Conservation (phyloP, 257 asterid species). For the Capsicum baccatum region DNA sequence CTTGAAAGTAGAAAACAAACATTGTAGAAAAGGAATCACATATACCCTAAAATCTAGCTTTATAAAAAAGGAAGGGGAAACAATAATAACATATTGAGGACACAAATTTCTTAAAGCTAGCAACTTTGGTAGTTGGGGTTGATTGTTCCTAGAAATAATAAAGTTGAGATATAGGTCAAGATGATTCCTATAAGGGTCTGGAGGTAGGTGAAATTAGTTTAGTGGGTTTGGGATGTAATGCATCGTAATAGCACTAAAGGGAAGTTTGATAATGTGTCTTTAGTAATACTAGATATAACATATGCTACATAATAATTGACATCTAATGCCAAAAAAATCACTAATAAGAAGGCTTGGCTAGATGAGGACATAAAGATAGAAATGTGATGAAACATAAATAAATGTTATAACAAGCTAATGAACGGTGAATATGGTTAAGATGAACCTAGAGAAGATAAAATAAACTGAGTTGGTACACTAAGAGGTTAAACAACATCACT, state of each 20-base stretch:
- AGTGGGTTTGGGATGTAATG: neutral
- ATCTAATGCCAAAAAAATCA: neutral
- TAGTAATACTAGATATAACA: neutral
- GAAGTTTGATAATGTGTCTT: neutral
- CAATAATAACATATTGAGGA: neutral
- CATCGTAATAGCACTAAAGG: neutral
- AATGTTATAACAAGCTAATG: neutral
- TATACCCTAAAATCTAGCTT: neutral
- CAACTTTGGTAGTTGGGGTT: neutral
- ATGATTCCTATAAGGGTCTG: neutral
- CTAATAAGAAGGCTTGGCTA: neutral
- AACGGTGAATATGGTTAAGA: neutral
- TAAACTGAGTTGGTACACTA: neutral
- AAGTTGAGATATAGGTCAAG: neutral
- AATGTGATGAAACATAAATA: neutral
- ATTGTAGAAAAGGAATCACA: neutral
- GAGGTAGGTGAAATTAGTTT: neutral
- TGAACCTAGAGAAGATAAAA: slow-evolving; percentile 1
- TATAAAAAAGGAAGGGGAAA: neutral
- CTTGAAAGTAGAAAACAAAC: neutral
- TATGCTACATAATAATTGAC: neutral
- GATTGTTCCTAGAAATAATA: neutral
- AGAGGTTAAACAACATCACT: neutral
- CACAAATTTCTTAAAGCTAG: neutral
- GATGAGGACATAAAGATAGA: neutral